phyloP scores from a whole-genome alignment of 2,329 filamentous ascomycete genomes.

The Microdochium nivale region DNA sequence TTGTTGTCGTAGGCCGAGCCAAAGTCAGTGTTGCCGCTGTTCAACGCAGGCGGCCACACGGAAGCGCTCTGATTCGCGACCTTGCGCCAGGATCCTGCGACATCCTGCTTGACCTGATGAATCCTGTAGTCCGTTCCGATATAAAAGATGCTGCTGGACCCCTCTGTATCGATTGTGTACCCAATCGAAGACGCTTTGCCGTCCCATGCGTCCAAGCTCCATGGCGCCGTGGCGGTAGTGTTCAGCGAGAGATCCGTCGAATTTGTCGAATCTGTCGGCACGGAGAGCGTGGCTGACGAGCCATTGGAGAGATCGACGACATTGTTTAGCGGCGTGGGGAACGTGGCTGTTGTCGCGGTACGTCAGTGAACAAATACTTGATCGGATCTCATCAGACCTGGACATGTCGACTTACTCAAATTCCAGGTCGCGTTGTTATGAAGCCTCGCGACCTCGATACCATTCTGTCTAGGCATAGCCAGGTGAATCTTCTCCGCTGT shows the following conservation, averaged over 20 bases:
- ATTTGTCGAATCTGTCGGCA: slow-evolving; percentile 4
- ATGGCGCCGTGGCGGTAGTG: slow-evolving; percentile 3
- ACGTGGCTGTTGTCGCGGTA: slow-evolving; percentile 10
- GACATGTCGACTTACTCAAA: slow-evolving; percentile 12
- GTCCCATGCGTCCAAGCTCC: slow-evolving; percentile 11
- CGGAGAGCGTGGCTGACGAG: not conserved
- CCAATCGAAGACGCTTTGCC: slow-evolving; percentile 11
- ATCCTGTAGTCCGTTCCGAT: slow-evolving; percentile 22
- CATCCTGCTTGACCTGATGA: slow-evolving; percentile 15
- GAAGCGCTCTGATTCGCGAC: slow-evolving; percentile 5
- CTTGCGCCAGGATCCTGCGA: slow-evolving; percentile 13
- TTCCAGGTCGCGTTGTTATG: slow-evolving; percentile 14
- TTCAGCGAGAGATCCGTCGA: slow-evolving; percentile 1
- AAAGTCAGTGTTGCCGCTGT: slow-evolving; percentile 17
- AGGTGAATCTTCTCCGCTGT: slow-evolving; percentile 18
- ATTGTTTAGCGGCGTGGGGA: slow-evolving; percentile 13
- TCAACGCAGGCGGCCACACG: slow-evolving; percentile 23
- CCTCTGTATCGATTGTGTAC: slow-evolving; percentile 11
- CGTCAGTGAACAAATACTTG: not conserved
- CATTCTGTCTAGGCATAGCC: slow-evolving; percentile 11
- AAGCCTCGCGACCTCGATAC: slow-evolving; percentile 14
- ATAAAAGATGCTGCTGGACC: slow-evolving; percentile 17
- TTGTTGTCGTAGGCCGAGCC: slow-evolving; percentile 14
- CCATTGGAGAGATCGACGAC: not conserved
- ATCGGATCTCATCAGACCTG: not conserved